Conservation (phyloP, 345 rosid species). For the Populus ilicifolia region DNA sequence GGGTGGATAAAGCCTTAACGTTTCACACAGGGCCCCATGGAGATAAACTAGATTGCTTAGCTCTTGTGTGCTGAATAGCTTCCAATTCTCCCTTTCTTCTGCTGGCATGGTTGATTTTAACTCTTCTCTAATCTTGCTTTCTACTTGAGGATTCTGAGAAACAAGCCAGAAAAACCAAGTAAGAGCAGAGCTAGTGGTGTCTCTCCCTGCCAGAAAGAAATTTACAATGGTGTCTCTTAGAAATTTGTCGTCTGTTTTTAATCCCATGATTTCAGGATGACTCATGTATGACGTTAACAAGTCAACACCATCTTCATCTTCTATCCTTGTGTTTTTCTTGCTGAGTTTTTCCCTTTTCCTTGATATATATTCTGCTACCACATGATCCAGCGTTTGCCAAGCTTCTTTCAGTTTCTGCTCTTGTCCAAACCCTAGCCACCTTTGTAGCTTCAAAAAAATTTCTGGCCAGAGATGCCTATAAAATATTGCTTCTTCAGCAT, state of each 20-base stretch:
- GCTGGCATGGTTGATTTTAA: background rate
- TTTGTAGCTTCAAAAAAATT: slow-evolving; percentile 11
- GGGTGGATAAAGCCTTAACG: slow-evolving; percentile 17
- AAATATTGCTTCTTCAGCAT: slow-evolving; percentile 13
- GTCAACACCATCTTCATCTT: background rate
- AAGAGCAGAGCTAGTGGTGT: slow-evolving; percentile 20
- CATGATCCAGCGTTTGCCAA: background rate
- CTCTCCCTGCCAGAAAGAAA: slow-evolving; percentile 19
- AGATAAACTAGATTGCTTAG: slow-evolving; percentile 11
- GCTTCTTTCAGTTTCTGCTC: slow-evolving; percentile 13
- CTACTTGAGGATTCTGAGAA: slow-evolving; percentile 10
- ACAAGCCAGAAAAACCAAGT: slow-evolving; percentile 21
- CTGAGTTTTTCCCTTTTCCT: slow-evolving; percentile 1
- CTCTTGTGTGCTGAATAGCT: background rate
- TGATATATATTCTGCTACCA: background rate
- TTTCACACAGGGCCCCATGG: slow-evolving; percentile 13
- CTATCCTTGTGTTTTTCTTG: background rate
- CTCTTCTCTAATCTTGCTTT: slow-evolving; percentile 13
- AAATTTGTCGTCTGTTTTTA: slow-evolving; percentile 14
- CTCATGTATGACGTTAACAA: slow-evolving; percentile 13
- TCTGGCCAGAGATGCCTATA: slow-evolving; percentile 10
- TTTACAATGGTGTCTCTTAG: slow-evolving; percentile 17
- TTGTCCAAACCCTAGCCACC: slow-evolving; percentile 11
- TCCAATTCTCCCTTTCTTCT: background rate
- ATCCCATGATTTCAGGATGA: slow-evolving; percentile 1